A percentile compares a stretch with the other conserved stretches of the same genome.
These are phyloP conservation scores for Bipolaris cookei DNA, from an alignment of 2,329 filamentous ascomycete genomes.

Conservation along the genomic window DNA sequence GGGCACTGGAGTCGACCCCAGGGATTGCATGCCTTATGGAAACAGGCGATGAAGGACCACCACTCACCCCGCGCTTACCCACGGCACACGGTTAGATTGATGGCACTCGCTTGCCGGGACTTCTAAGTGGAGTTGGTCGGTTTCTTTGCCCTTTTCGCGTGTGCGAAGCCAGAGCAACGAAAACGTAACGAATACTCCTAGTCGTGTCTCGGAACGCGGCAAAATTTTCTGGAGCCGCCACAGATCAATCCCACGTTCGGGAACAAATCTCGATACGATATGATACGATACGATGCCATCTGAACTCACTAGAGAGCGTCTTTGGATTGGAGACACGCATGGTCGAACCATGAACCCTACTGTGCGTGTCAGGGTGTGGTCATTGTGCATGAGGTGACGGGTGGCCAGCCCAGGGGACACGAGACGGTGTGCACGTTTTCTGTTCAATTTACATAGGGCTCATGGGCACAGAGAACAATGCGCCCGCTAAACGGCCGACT, in stretches of 20 bases:
- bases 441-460: no score
- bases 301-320: not conserved
- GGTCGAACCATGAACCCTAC: not conserved
- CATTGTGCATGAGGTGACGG: constrained; percentile 7
- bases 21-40: constrained; percentile 7
- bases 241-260: not conserved
- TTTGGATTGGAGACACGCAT: not conserved
- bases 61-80: constrained; percentile 9
- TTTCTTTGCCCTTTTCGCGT: constrained; percentile 10
- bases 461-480: not conserved
- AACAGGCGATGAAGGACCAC: constrained; percentile 1
- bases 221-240: constrained; percentile 6
- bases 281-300: not conserved
- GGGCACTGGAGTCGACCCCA: not conserved
- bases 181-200: constrained; percentile 16
- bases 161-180: constrained; percentile 10
- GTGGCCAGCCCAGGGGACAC: not conserved
- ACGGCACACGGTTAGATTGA: constrained; percentile 2
- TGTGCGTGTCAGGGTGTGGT: not conserved
- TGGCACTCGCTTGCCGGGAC: not conserved
- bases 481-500: constrained; percentile 2
- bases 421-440: not conserved
- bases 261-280: not conserved
- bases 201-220: constrained; percentile 13
- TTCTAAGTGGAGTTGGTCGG: constrained; percentile 5